phyloP scores from a whole-genome alignment of 2,329 filamentous ascomycete genomes.

The Cladophialophora exuberans region DNA sequence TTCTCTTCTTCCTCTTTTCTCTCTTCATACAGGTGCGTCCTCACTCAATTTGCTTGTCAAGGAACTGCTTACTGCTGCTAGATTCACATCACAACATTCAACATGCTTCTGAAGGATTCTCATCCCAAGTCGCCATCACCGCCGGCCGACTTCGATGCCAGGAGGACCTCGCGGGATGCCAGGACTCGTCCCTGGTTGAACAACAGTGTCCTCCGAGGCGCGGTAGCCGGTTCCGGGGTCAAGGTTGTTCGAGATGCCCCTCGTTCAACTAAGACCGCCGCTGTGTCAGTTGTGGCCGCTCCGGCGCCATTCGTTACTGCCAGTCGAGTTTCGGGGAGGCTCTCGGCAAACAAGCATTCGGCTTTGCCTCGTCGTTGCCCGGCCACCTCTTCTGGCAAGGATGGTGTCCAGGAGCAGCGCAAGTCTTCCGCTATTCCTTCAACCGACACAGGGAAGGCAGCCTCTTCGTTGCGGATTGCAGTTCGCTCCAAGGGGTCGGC shows the following conservation, averaged over 20 bases:
- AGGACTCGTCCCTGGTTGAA: conserved; percentile 28
- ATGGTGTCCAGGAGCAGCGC: conserved; percentile 13
- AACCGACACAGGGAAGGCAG: conserved; percentile 5
- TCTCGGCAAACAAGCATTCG: conserved; percentile 9
- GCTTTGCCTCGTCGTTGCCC: conserved; percentile 14
- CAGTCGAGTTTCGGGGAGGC: conserved; percentile 9
- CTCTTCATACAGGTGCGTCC: no score
- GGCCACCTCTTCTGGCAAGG: conserved; percentile 14
- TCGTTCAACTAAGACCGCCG: conserved; percentile 10
- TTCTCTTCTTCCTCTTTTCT: no score
- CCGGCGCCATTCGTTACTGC: conserved; percentile 9
- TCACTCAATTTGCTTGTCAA: no score
- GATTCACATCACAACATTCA: background rate
- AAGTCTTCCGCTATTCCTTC: conserved; percentile 17
- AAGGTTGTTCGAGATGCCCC: conserved; percentile 21
- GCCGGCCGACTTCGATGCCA: conserved; percentile 16
- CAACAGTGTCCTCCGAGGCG: conserved; percentile 24
- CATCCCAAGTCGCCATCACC: conserved; percentile 8
- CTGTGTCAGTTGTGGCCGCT: conserved; percentile 22
- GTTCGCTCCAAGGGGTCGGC: conserved; percentile 18
- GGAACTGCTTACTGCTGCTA: no score
- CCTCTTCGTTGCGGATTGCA: conserved; percentile 20
- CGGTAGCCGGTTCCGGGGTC: conserved; percentile 17
- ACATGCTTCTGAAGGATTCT: conserved; percentile 9
- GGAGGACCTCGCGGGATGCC: conserved; percentile 22